phyloP scores from a whole-genome alignment of 805 yeast genomes.

The Wickerhamomyces bovis region DNA sequence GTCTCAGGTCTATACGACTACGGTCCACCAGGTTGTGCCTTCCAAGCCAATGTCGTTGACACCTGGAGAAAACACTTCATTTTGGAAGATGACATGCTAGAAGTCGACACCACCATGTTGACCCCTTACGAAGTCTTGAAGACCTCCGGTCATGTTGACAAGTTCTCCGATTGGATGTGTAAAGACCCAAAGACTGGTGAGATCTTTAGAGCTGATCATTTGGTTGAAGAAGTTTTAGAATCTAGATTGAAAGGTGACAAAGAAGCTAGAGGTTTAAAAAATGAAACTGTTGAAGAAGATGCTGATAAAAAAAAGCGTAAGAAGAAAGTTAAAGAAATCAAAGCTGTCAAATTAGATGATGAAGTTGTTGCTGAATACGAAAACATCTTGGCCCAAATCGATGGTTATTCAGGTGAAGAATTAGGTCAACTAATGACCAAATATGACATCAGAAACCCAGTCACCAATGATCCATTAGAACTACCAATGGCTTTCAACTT shows the following conservation, averaged over 20 bases:
- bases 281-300: constrained; percentile 53
- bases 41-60: constrained; percentile 93
- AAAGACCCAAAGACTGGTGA: constrained; percentile 93
- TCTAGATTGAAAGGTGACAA: constrained; percentile 94
- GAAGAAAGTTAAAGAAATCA: constrained; percentile 94
- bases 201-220: constrained; percentile 96
- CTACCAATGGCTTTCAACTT: constrained; percentile 93
- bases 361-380: constrained; percentile 75
- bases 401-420: constrained; percentile 89
- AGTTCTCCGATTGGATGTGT: constrained; percentile 99
- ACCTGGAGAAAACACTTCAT: constrained; percentile 97
- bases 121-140: constrained; percentile 97
- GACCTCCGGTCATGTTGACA: constrained; percentile 99
- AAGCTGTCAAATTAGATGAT: constrained; percentile 83
- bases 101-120: constrained; percentile 95
- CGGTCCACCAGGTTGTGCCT: constrained; percentile 99
- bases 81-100: constrained; percentile 97
- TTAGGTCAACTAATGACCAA: constrained; percentile 83
- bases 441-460: constrained; percentile 86
- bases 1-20: constrained; percentile 96
- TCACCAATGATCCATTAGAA: constrained; percentile 77
- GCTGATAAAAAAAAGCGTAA: constrained; percentile 88
- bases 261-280: constrained; percentile 82
- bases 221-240: constrained; percentile 96
- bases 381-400: constrained; percentile 83